Conservation (phyloP, 169 alveolate species). For the Plasmodium vinckei region DNA sequence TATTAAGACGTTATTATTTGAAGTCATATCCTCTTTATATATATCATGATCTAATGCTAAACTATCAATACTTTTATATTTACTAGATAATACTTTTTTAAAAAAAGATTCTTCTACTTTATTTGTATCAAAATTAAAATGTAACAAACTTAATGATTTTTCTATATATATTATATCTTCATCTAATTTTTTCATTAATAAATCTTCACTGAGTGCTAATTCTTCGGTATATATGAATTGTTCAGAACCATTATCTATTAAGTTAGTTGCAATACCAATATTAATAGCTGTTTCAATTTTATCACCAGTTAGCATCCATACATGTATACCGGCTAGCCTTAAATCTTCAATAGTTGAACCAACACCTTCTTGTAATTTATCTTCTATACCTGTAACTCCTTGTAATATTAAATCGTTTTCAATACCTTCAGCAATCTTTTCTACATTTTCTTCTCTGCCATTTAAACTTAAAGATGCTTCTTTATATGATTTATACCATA, state of each 20-base stretch:
- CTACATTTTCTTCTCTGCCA: constrained; percentile 85
- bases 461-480: constrained; percentile 79
- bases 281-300: constrained; percentile 97
- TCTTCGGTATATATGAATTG: constrained; percentile 72
- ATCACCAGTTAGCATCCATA: constrained; percentile 99
- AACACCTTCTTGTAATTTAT: constrained; percentile 96
- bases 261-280: constrained; percentile 90
- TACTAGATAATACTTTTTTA: constrained; percentile 1
- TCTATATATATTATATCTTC: constrained; percentile 57
- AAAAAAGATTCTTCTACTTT: not conserved
- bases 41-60: constrained; percentile 51
- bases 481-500: constrained; percentile 83
- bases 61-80: constrained; percentile 5
- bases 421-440: constrained; percentile 87
- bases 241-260: constrained; percentile 80
- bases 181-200: constrained; percentile 50
- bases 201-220: constrained; percentile 37
- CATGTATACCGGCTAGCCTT: constrained; percentile 95
- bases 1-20: constrained; percentile 49
- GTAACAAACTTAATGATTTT: constrained; percentile 49
- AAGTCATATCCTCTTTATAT: constrained; percentile 16
- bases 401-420: constrained; percentile 93
- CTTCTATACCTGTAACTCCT: constrained; percentile 98
- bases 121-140: constrained; percentile 43
- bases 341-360: constrained; percentile 95